Base-by-base conservation (phyloP, 441 rosid species). In the Melastoma candidum region DNA sequence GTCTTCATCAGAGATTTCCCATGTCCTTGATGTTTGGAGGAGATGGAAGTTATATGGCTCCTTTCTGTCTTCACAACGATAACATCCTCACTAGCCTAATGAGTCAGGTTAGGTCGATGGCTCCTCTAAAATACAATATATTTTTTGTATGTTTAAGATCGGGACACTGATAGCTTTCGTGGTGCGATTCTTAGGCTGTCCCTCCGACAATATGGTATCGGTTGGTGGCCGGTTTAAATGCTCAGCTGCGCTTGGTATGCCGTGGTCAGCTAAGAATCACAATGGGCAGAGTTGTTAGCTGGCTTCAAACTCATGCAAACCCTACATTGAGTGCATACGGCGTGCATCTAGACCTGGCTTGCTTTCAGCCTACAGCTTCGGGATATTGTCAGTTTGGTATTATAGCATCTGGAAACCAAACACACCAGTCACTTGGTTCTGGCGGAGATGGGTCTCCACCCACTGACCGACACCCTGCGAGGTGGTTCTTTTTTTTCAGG, bases 11-110 rank as follows among this genome's bases (percentile, higher is more conserved):
- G 66, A 81, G 94, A 70, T 80, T 81, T 68, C 98, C 99, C 25
- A 74, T 84, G 76, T 77, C 95, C 58, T 68, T 95, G 59, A 67
- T 85, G 59, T 90, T 87, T 77, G 99, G 98, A 63, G 99, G 99
- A 63, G 95, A 95, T 68, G 98, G 99, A 74, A 95, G 97, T 72
- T 95, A 80, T 69, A 85, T 87, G 93, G 86, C 95, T 66, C 97
- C 99, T 49, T 85, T 95, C 77, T 87, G 88, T 53, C 84, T 95
- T 67, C 95, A 90, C 73, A 85, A 81, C 61, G 99, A 95, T 73
- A 90, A 82, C 63, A 80, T 85, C 66, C 95, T 87, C 63, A 87
- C 93, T 49, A 85, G 84, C 74, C 87, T 95, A 57, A 76, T 95
- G 90, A 70, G 86, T 74, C 95, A 95, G 97, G 99, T 95, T 58